Percentiles rank a stretch among this genome's conserved stretches.
These are phyloP conservation scores for Erigeron canadensis DNA, from an alignment of 129 eudicot species.

Conservation along the genomic window DNA sequence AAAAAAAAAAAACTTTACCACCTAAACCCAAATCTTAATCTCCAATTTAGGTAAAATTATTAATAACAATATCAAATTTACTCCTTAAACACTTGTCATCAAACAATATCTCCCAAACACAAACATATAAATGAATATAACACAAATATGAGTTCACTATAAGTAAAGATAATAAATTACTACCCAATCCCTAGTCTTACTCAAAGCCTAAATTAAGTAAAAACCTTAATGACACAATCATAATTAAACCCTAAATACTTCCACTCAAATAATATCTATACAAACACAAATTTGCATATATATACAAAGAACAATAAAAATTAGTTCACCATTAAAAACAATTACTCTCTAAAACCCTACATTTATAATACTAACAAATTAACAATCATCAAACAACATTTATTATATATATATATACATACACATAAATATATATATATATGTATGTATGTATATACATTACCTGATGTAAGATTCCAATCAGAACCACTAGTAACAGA, in stretches of 20 bases:
- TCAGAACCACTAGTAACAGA: constrained; percentile 13
- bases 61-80: neutral
- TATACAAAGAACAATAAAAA: neutral
- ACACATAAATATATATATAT: neutral
- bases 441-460: neutral
- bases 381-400: neutral
- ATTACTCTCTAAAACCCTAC: neutral
- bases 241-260: neutral
- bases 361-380: neutral
- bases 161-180: no score
- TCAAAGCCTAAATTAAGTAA: neutral
- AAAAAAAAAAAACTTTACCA: no score
- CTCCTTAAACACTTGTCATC: neutral
- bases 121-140: no score
- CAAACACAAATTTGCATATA: neutral
- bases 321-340: neutral
- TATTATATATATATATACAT: neutral
- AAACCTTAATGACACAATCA: neutral
- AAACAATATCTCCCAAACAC: neutral
- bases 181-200: neutral
- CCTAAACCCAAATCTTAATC: neutral
- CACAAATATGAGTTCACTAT: no score
- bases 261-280: neutral
- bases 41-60: neutral
- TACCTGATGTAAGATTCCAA: constrained; percentile 50